Evolutionary conservation across 176 grass and related monocot species (phyloP).

Genomic region (Zizania latifolia): DNA sequence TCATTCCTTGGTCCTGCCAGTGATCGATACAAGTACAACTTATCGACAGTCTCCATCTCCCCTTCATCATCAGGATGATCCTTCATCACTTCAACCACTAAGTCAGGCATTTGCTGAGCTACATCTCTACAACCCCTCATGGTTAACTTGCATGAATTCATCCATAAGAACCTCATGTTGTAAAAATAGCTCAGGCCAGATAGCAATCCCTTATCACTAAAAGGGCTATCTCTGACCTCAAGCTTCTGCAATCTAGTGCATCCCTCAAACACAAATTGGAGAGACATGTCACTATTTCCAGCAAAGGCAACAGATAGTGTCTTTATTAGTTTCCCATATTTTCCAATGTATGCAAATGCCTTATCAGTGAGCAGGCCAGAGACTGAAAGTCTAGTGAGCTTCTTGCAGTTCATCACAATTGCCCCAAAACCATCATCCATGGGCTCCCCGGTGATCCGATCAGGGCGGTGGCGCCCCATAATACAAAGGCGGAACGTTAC

Average conservation of each 20-base stretch:
- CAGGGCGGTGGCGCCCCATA: slow-evolving; percentile 52
- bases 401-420: slow-evolving; percentile 84
- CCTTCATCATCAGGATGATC: slow-evolving; percentile 34
- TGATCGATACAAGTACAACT: slow-evolving; percentile 76
- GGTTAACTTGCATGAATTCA: slow-evolving; percentile 72
- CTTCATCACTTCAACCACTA: slow-evolving; percentile 71
- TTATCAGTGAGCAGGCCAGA: slow-evolving; percentile 80
- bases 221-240: slow-evolving; percentile 77
- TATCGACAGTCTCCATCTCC: slow-evolving; percentile 38
- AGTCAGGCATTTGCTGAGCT: slow-evolving; percentile 50
- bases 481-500: slow-evolving; percentile 65
- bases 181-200: slow-evolving; percentile 58
- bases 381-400: slow-evolving; percentile 62
- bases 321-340: slow-evolving; percentile 51
- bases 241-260: slow-evolving; percentile 65
- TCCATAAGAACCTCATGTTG: slow-evolving; percentile 90
- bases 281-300: slow-evolving; percentile 58
- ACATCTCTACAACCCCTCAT: slow-evolving; percentile 59
- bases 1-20: slow-evolving; percentile 63
- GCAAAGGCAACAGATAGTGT: slow-evolving; percentile 90
- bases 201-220: slow-evolving; percentile 57
- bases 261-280: slow-evolving; percentile 77
- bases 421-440: slow-evolving; percentile 89
- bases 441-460: slow-evolving; percentile 42
- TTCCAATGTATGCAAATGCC: slow-evolving; percentile 68